Conservation (phyloP, 768 basidiomycete genomes). For the Suillus tomentosus region DNA sequence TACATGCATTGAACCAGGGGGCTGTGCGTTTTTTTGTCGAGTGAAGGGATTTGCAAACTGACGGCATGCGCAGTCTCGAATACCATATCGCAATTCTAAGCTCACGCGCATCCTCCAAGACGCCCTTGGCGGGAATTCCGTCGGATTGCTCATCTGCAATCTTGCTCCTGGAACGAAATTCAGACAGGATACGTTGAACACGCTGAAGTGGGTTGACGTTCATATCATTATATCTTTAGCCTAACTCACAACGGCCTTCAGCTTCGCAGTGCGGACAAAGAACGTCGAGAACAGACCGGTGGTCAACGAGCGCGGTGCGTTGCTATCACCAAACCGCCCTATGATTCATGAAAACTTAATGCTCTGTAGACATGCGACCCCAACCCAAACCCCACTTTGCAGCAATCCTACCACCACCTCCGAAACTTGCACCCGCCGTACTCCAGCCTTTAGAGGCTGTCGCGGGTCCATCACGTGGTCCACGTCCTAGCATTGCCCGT, state of each 20-base stretch:
- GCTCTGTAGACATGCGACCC: slow-evolving; percentile 54
- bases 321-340: background rate
- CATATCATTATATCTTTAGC: slow-evolving; percentile 20
- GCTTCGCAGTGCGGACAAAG: slow-evolving; percentile 84
- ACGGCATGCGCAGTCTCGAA: slow-evolving; percentile 53
- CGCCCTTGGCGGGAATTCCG: slow-evolving; percentile 79
- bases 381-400: slow-evolving; percentile 65
- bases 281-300: slow-evolving; percentile 83
- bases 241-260: slow-evolving; percentile 26
- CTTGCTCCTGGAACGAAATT: slow-evolving; percentile 83
- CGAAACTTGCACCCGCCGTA: slow-evolving; percentile 46
- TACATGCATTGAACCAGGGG: slow-evolving; percentile 78
- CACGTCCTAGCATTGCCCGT: slow-evolving; percentile 19
- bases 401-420: slow-evolving; percentile 52
- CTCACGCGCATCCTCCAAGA: slow-evolving; percentile 89
- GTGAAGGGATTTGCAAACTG: background rate
- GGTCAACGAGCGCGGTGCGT: slow-evolving; percentile 73
- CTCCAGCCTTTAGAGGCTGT: slow-evolving; percentile 39
- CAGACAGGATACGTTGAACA: slow-evolving; percentile 86
- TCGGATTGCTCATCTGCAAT: slow-evolving; percentile 84
- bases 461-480: slow-evolving; percentile 25
- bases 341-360: background rate
- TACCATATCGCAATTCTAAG: slow-evolving; percentile 90
- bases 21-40: slow-evolving; percentile 43
- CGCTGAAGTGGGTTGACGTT: slow-evolving; percentile 63